Evolutionary conservation across 768 basidiomycete genomes (phyloP), one percentile per base, ranked within the genome.

Genomic region (Leccinum olivaceopallidum): DNA sequence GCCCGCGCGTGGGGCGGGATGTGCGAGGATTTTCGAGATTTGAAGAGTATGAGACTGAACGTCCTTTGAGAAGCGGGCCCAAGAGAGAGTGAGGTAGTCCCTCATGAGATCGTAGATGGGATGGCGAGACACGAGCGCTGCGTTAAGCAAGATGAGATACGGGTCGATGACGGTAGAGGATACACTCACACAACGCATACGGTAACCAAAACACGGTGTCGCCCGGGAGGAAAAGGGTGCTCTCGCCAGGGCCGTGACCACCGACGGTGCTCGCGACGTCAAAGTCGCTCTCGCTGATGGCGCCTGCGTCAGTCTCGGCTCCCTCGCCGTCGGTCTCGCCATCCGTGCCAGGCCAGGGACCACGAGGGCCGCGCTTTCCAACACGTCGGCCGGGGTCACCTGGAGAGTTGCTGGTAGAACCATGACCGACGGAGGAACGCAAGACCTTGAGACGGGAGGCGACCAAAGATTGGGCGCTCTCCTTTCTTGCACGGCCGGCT

Each of bases 161-260:
- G 55, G 20, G 51, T 53, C 14, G 48, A 62, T 9, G 55, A 13
- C 32, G 2, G 0, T 49, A 36, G 60, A 42, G 49, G 60, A 56
- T 63, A 26, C 18, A 81, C 88, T 74, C 69, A 93, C 93, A 94
- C 44, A 97, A 78, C 2, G 92, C 90, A 69, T 95, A 96, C 4
- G 95, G 95, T 42, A 97, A 82, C 95, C 95, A 97, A 69, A 95
- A 95, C 32, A 94, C 92, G 16, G 92, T 90, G 67, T 94, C 92
- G 1, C 90, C 90, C 1, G 92, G 92, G 30, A 94, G 79, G 77
- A 94, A 94, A 36, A 94, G 78, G 4, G 92, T 94, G 71, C 92
- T 94, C 74, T 92, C 92, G 7, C 93, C 91, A 26, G 90, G 90
- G 8, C 86, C 88, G 70, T 91, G 89, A 10, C 90, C 89, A 52